Evolutionary conservation across 495 filamentous ascomycete genomes (phyloP), one percentile per base, ranked within the genome.

Genomic region (Trypethelium eluteriae): DNA sequence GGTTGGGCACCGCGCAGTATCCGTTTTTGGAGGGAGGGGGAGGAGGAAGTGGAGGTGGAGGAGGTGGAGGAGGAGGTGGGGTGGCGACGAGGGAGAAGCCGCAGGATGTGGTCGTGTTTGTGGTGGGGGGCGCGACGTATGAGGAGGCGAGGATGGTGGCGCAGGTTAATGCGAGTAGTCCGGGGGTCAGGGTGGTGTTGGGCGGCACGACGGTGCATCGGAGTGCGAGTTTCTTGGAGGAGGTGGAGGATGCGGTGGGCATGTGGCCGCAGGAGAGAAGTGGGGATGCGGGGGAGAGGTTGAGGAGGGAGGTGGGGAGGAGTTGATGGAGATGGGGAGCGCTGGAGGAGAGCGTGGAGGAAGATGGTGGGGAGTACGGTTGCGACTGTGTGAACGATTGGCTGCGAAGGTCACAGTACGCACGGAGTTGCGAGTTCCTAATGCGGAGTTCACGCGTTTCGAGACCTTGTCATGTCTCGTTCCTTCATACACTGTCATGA

Each of bases 101-200:
- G 32, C 94, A 98, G 75, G 95, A 98, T 75, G 89, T 98, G 53
- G 83, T 98, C 46, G 84, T 98, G 16, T 98, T 98, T 73, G 89
- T 98, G 73, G 81, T 96, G 62, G 94, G 95, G 32, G 94, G 94
- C 5, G 86, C 86, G 2, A 98, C 94, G 1, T 98, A 96, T 73
- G 94, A 98, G 76, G 94, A 98, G 76, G 93, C 95, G 2, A 96
- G 95, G 80, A 89, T 89, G 80, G 85, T 97, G 2, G 92, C 93
- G 6, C 85, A 92, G 71, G 85, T 98, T 67, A 98, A 98, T 79
- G 92, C 92, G 35, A 90, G 87, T 63, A 89, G 88, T 6, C 95
- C 93, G 0, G 94, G 95, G 1, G 82, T 97, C 1, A 81, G 94
- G 65, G 87, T 98, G 3, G 91, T 98, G 38, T 77, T 98, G 18